A percentile compares a stretch with the other conserved stretches of the same genome.
phyloP scores from a whole-genome alignment of 352 stramenopile genomes.

The Pythium pyrilobum region DNA sequence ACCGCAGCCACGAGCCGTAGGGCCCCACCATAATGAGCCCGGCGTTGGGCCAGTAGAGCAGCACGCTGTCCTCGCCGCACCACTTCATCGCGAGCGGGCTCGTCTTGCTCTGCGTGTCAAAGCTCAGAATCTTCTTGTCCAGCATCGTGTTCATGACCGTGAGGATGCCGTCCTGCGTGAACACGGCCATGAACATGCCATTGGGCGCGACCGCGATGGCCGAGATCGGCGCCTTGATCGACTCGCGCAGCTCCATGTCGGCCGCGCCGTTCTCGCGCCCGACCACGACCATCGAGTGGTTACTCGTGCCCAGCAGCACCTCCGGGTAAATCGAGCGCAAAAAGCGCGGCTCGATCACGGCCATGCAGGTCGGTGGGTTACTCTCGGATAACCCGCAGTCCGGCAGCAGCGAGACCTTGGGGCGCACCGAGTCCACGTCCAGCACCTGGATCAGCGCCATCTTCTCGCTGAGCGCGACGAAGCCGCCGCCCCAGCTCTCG shows the following conservation, averaged over 20 bases:
- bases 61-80: slow-evolving; percentile 89
- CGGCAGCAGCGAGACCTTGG: slow-evolving; percentile 66
- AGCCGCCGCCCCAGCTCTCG: slow-evolving; percentile 64
- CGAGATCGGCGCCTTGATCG: slow-evolving; percentile 86
- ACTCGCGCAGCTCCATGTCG: slow-evolving; percentile 83
- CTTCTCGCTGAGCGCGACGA: slow-evolving; percentile 78
- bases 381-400: slow-evolving; percentile 65
- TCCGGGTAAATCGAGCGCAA: slow-evolving; percentile 89
- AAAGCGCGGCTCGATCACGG: slow-evolving; percentile 89
- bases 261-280: slow-evolving; percentile 57
- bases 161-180: slow-evolving; percentile 90
- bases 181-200: slow-evolving; percentile 94
- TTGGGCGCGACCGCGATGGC: slow-evolving; percentile 92
- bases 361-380: slow-evolving; percentile 87
- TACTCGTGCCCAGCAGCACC: slow-evolving; percentile 90
- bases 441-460: slow-evolving; percentile 78
- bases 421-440: slow-evolving; percentile 72
- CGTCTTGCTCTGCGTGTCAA: slow-evolving; percentile 83
- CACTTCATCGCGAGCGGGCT: slow-evolving; percentile 74
- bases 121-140: slow-evolving; percentile 91
- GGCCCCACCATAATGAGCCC: slow-evolving; percentile 84
- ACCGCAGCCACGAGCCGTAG: slow-evolving; percentile 80
- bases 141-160: slow-evolving; percentile 96
- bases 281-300: slow-evolving; percentile 86
- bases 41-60: slow-evolving; percentile 83